Evolutionary conservation across 2,329 filamentous ascomycete species (phyloP).

Genomic region (Ceratocystis cacaofunesta): DNA sequence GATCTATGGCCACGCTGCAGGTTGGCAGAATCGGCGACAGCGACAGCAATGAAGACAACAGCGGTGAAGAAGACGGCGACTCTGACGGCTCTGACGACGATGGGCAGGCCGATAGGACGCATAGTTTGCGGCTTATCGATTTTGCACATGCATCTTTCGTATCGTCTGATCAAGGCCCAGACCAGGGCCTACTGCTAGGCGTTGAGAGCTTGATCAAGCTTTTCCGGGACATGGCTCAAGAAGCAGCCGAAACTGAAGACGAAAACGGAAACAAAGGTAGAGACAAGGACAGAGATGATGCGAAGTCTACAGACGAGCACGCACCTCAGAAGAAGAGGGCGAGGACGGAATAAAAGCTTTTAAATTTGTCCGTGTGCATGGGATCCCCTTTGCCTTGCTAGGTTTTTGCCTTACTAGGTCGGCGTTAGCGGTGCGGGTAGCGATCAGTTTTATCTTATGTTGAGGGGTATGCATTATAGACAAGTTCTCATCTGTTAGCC

Average conservation of each 20-base stretch:
- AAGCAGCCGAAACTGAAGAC: neutral
- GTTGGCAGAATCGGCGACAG: slow-evolving; percentile 17
- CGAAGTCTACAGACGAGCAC: neutral
- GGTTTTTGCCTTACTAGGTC: neutral
- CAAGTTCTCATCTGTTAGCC: neutral
- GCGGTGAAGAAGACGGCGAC: slow-evolving; percentile 27
- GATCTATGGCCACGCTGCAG: slow-evolving; percentile 18
- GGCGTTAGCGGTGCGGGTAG: neutral
- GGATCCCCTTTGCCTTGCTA: neutral
- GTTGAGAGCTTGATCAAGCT: slow-evolving; percentile 58
- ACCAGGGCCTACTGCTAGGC: slow-evolving; percentile 68
- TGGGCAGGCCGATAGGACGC: slow-evolving; percentile 38
- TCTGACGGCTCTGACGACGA: slow-evolving; percentile 35
- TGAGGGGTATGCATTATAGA: neutral
- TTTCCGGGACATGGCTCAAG: slow-evolving; percentile 46
- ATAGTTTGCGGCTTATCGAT: slow-evolving; percentile 78
- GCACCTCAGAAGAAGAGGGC: neutral
- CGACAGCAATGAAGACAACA: slow-evolving; percentile 24
- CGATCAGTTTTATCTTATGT: neutral
- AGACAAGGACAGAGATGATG: neutral
- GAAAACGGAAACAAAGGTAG: neutral
- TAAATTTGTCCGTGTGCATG: neutral
- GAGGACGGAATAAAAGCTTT: slow-evolving; percentile 3
- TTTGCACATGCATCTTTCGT: slow-evolving; percentile 87
- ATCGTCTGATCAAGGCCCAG: slow-evolving; percentile 58